Evolutionary conservation across 805 yeast species (phyloP).

Genomic region (Pichia gijzeniarum): DNA sequence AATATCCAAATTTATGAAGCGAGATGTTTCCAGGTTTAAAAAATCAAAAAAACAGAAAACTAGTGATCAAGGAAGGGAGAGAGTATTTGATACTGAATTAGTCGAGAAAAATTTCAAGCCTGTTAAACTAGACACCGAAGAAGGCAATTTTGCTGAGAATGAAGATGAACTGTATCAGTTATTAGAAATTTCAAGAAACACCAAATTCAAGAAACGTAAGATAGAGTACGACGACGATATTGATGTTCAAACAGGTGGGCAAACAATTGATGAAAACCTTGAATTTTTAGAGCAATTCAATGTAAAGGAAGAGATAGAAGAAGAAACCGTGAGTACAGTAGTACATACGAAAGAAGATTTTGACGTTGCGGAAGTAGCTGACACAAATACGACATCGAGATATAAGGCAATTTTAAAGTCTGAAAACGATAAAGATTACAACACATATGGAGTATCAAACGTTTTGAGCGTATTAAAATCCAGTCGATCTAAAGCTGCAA

Average conservation of each 20-base stretch:
- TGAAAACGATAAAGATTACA: conserved; percentile 1
- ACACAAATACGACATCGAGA: conserved; percentile 24
- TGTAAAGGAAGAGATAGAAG: conserved; percentile 21
- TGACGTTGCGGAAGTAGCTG: conserved; percentile 6
- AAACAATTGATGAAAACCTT: conserved; percentile 30
- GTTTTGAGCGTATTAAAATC: conserved; percentile 2
- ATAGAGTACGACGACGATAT: not conserved
- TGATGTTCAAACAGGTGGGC: conserved; percentile 8
- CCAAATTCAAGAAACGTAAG: not conserved
- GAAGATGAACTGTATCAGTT: conserved; percentile 22
- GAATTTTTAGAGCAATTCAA: conserved; percentile 30
- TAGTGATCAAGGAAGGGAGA: conserved; percentile 12
- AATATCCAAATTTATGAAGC: conserved; percentile 6
- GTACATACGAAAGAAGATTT: not conserved
- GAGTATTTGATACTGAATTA: conserved; percentile 10
- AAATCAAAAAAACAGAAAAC: conserved; percentile 21
- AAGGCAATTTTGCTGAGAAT: conserved; percentile 20
- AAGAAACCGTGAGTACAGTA: not conserved
- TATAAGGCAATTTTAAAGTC: conserved; percentile 1
- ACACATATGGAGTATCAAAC: conserved; percentile 8
- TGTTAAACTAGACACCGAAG: conserved; percentile 26
- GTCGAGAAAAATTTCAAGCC: conserved; percentile 18
- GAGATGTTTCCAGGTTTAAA: conserved; percentile 16
- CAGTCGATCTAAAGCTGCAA: not conserved
- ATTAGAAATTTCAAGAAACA: conserved; percentile 26